Base-by-base conservation (phyloP, 2,329 filamentous ascomycete species). In the Pseudocercospora macadamiae region DNA sequence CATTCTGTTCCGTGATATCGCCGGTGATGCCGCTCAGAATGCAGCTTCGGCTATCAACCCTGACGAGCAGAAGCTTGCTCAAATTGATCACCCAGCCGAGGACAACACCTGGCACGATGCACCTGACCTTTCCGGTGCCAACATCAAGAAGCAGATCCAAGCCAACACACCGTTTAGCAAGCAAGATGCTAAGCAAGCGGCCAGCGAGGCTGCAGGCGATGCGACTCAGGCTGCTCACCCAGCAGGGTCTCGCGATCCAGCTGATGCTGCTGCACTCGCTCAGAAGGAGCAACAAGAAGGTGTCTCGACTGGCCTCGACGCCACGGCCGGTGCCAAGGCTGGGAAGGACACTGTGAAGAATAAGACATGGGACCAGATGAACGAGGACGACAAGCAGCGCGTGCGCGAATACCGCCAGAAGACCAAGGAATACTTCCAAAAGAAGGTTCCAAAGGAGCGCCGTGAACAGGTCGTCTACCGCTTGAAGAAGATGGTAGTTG, bases 401-500 rank as follows among this genome's bases (percentile, higher is more conserved):
- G 68, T 74, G 34, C 75, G 76, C 49, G 77, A 77, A 51, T 73
- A 75, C 60, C 75, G 76, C 14, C 77, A 79, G 59, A 74, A 82
- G 57, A 81, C 88, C 23, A 86, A 83, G 71, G 85, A 90, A 66
- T 97, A 97, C 74, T 79, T 97, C 55, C 83, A 86, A 67, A 84
- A 87, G 70, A 99, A 97, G 82, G 83, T 99, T 77, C 93, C 95
- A 1, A 80, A 93, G 76, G 93, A 97, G 75, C 91, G 95, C 60
- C 91, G 93, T 61, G 92, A 97, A 6, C 92, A 96, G 80, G 88
- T 88, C 56, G 88, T 97, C 69, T 96, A 87, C 84, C 90, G 95
- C 34, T 78, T 99, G 66, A 99, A 93, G 86, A 97, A 97, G 86
- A 96, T 97, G 89, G 80, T 99, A 36, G 87, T 97, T 45, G 95